Base-by-base conservation (phyloP, 768 basidiomycete genomes). In the Podaxis sp. region DNA sequence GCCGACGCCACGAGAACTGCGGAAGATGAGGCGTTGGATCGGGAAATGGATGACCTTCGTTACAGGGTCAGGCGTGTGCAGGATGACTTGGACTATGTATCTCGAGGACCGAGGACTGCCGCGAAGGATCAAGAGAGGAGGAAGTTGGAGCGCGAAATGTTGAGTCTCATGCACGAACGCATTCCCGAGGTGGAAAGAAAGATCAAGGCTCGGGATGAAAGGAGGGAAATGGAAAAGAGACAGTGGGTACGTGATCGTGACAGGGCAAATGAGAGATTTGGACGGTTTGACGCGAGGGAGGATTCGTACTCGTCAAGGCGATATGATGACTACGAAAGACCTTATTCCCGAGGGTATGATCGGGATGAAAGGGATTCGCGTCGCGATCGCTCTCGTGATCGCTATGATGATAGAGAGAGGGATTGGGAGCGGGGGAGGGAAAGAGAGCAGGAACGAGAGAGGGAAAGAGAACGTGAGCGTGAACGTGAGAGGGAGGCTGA, bases 21-120 rank as follows among this genome's bases (percentile, higher is more conserved):
- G 2, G 95, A 96, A 62, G 95, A 98, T 67, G 95, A 97, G 59
- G 89, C 82, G 53, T 79, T 99, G n/a, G 92, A 95, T 57, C 82
- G 88, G 48, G 97, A 98, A 73, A 81, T 97, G 75, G 84, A 88
- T 5, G 92, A 95, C 64, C 76, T 99, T 50, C 85, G 84, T 47
- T 93, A 92, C 68, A 84, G 89, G 28, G 93, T 97, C 50, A 85
- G 86, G 68, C 79, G 95, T 21, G 82, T 99, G 3, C 88, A 92
- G 68, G 93, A 97, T 53, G 96, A 98, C 71, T 77, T 99, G 32
- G 94, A 97, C 44, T 91, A 95, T 64, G 86, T 88, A 56, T 84
- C 86, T 1, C 84, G 88, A 5, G 90, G 93, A 0, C 85, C 93
- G 0, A 81, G 87, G 61, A 83, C 86, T 2, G 70, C 77, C 9